Evolutionary conservation across 2,329 filamentous ascomycete genomes (phyloP), one percentile per base, ranked within the genome.

Genomic region (Ceratocystis diversiconidia): DNA sequence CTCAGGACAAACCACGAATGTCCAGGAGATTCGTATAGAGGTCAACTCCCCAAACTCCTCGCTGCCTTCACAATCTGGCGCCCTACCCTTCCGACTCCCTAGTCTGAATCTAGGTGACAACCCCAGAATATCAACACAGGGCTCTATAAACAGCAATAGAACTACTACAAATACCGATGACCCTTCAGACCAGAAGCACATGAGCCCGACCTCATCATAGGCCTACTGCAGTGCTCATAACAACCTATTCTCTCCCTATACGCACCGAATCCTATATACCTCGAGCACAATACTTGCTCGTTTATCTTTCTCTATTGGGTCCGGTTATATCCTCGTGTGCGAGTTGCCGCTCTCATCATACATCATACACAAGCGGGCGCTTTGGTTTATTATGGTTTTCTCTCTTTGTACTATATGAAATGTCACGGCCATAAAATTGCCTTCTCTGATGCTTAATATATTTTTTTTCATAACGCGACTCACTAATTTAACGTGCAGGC

Each of bases 41-140:
- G 3, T 17, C 3, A 30, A 30, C 5, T 15, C 55, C 1, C 30
- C 55, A 36, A 59, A 36, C 12, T n/a, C 55, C 12, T 4, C 73
- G 76, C 3, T 75, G 75, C n/a, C 75, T 74, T 4, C 73, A 76
- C 3, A 75, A 75, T 19, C 75, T 74, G 1, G 70, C 73, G 5
- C 79, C 80, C 0, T 36, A 17, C 52, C 65, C 41, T 55, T 61
- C 46, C 80, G 79, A 68, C 73, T 85, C 61, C 82, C 82, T 1
- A 83, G 79, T 69, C 70, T 85, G 69, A 76, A 77, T 61, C 74
- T 85, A 41, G 70, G 72, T 19, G 72, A 71, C 32, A 72, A 85
- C 30, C 83, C 83, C 2, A 78, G 80, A 69, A 86, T 86, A 70
- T 78, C 84, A 30, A 79, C 85, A 61, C 80, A 85, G 70, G 80